A percentile compares a stretch with the other conserved stretches of the same genome.
Conservation (phyloP, 352 stramenopile species). For the Pythium angustatum region DNA sequence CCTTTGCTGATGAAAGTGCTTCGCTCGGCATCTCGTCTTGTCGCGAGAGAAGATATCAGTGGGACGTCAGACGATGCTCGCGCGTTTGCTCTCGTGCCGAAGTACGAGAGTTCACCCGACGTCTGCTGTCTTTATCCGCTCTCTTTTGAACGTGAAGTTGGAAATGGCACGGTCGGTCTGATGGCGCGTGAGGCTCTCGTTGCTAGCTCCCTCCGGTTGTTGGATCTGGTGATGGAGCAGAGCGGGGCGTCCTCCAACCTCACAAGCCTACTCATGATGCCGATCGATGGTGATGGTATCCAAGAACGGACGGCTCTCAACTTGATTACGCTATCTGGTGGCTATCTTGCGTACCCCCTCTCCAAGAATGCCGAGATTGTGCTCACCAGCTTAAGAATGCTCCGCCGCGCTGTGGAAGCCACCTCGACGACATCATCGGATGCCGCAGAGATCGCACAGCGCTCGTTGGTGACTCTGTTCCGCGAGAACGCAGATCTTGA, state of each 20-base stretch:
- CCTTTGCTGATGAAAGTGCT: slow-evolving; percentile 67
- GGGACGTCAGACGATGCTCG: background rate
- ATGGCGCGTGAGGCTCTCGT: slow-evolving; percentile 40
- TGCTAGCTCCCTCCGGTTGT: slow-evolving; percentile 46
- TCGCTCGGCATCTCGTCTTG: slow-evolving; percentile 18
- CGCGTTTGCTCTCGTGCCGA: background rate
- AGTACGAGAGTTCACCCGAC: slow-evolving; percentile 11
- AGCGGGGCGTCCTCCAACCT: slow-evolving; percentile 9
- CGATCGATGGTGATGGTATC: slow-evolving; percentile 45
- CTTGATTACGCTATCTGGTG: slow-evolving; percentile 51
- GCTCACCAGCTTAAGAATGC: slow-evolving; percentile 49
- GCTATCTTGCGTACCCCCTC: slow-evolving; percentile 52
- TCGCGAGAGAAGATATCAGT: slow-evolving; percentile 8
- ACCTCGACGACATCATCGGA: background rate
- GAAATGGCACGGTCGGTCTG: slow-evolving; percentile 24
- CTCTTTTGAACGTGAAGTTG: slow-evolving; percentile 36
- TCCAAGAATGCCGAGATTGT: slow-evolving; percentile 40
- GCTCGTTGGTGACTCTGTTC: slow-evolving; percentile 59
- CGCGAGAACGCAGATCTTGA: slow-evolving; percentile 41
- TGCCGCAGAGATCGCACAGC: slow-evolving; percentile 22
- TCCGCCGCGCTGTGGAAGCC: slow-evolving; percentile 44
- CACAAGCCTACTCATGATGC: slow-evolving; percentile 36
- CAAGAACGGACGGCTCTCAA: slow-evolving; percentile 45
- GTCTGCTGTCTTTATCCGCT: slow-evolving; percentile 33
- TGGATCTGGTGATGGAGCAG: slow-evolving; percentile 40